phyloP scores from a whole-genome alignment of 2,329 filamentous ascomycete genomes.

The Nothopassalora personata region DNA sequence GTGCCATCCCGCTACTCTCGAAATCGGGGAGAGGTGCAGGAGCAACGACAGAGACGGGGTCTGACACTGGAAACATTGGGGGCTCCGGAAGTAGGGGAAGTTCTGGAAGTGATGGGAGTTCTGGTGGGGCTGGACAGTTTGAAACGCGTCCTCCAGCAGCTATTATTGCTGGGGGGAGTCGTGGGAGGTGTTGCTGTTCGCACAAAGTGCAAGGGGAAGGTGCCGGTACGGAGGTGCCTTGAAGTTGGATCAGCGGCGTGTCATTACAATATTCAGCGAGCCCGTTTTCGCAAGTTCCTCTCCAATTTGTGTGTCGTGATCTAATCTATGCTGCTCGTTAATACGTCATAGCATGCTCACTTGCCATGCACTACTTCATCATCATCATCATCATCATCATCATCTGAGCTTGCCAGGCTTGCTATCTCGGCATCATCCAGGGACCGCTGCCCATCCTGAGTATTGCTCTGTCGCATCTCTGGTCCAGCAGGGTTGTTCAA shows the following conservation, averaged over 20 bases:
- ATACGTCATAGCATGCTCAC: background rate
- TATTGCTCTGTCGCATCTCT: constrained; percentile 6
- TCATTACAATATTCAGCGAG: background rate
- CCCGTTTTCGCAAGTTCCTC: background rate
- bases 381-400: constrained; percentile 1
- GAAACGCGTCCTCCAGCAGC: background rate
- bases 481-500: constrained; percentile 28
- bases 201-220: too few species aligned
- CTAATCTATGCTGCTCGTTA: background rate
- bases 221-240: too few species aligned
- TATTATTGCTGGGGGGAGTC: background rate
- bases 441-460: background rate
- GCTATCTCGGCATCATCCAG: constrained; percentile 5
- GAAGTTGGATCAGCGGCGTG: background rate
- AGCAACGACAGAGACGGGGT: too few species aligned
- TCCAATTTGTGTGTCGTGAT: background rate
- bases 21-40: background rate
- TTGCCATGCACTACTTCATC: background rate
- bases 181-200: background rate
- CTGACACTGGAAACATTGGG: background rate
- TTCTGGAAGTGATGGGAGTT: background rate
- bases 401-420: constrained; percentile 3
- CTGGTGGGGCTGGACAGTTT: background rate
- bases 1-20: background rate
- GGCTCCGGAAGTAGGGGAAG: background rate